Percentiles rank a stretch among this genome's conserved stretches.
These are phyloP conservation scores for Sporothrix brunneoviolacea DNA, from an alignment of 2,329 filamentous ascomycete species.

Conservation along the genomic window DNA sequence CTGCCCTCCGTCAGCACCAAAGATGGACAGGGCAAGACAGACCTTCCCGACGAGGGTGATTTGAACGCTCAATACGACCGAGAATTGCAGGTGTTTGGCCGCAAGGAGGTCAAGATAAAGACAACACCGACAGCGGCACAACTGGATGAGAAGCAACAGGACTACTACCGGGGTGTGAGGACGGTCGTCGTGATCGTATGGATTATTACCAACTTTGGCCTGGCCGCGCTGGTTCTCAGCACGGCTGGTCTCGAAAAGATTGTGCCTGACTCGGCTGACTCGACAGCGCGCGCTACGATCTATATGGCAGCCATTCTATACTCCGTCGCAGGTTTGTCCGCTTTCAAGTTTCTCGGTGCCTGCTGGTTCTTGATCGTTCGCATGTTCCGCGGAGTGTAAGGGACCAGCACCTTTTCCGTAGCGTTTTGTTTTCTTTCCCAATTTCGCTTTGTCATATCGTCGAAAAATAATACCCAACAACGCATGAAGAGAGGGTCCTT, in stretches of 20 bases:
- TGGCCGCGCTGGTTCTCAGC: slow-evolving; percentile 80
- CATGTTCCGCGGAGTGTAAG: slow-evolving; percentile 66
- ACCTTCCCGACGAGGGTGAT: slow-evolving; percentile 90
- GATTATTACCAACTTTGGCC: slow-evolving; percentile 93
- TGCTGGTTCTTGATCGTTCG: slow-evolving; percentile 88
- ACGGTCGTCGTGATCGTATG: slow-evolving; percentile 86
- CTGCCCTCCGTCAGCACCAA: slow-evolving; percentile 84
- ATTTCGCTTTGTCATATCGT: slow-evolving; percentile 7
- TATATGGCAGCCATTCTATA: slow-evolving; percentile 86
- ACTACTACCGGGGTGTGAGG: slow-evolving; percentile 96
- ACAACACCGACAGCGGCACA: slow-evolving; percentile 48
- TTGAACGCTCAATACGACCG: slow-evolving; percentile 91
- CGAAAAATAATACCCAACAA: slow-evolving; percentile 15
- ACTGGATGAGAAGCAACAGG: slow-evolving; percentile 78
- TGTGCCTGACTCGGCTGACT: slow-evolving; percentile 37
- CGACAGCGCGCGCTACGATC: slow-evolving; percentile 58
- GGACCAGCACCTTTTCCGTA: neutral
- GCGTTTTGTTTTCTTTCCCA: neutral
- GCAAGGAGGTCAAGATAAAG: slow-evolving; percentile 69
- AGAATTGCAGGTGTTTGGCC: slow-evolving; percentile 66
- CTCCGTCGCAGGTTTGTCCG: slow-evolving; percentile 76
- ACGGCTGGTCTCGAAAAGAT: slow-evolving; percentile 74
- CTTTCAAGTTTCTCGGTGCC: slow-evolving; percentile 81
- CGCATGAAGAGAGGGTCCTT: slow-evolving; percentile 6
- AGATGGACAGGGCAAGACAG: slow-evolving; percentile 83